A percentile compares a stretch with the other conserved stretches of the same genome.
Conservation (phyloP, 2,329 filamentous ascomycete genomes). For the Neurospora sp. region DNA sequence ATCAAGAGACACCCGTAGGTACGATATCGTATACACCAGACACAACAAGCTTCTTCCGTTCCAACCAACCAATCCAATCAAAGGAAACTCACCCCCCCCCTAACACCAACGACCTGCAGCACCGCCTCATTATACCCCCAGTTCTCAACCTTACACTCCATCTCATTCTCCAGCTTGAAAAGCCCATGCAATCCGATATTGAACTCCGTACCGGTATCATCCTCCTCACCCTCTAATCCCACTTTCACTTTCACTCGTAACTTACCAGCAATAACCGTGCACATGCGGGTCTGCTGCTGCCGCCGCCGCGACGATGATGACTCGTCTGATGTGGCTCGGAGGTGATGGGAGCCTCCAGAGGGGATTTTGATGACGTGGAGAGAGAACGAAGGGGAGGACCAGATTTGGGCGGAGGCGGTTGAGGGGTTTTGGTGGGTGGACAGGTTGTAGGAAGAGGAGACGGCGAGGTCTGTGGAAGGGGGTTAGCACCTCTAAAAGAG, state of each 20-base stretch:
- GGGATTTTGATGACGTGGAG: background rate
- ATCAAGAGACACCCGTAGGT: no score
- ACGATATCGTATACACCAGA: no score
- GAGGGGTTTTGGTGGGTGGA: background rate
- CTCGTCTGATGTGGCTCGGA: background rate
- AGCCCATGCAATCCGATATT: constrained; percentile 33
- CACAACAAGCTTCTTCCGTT: no score
- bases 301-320: background rate
- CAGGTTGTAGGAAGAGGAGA: background rate
- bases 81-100: no score
- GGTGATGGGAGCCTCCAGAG: background rate
- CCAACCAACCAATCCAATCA: no score
- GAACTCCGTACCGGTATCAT: constrained; percentile 20
- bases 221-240: background rate
- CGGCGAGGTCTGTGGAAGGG: background rate
- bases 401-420: background rate
- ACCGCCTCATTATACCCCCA: constrained; percentile 33
- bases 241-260: background rate
- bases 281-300: background rate
- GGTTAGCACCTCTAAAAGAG: background rate
- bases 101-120: constrained; percentile 25
- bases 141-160: constrained; percentile 30
- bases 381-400: background rate
- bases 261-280: background rate
- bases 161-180: constrained; percentile 31